phyloP scores from a whole-genome alignment of 768 basidiomycete genomes.

The Pilatotrama ljubarskyi region DNA sequence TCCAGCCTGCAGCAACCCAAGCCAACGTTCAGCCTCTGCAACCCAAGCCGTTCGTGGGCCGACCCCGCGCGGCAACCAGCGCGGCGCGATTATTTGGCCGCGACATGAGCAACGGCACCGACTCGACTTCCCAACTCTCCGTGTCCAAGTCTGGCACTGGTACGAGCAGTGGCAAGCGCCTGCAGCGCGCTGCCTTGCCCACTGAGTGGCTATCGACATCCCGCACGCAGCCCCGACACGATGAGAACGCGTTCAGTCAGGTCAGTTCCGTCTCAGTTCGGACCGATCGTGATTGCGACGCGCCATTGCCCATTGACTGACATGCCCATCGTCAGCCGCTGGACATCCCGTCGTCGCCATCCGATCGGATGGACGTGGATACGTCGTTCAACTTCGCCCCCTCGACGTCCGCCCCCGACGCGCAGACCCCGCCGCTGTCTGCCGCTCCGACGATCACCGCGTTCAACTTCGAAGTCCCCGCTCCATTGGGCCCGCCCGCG shows the following conservation, averaged over 20 bases:
- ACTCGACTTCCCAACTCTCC: conserved; percentile 19
- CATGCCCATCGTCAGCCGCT: conserved; percentile 32
- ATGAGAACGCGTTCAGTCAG: conserved; percentile 32
- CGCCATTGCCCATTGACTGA: conserved; percentile 16
- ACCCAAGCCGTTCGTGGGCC: conserved; percentile 34
- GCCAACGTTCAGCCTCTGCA: conserved; percentile 24
- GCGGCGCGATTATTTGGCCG: conserved; percentile 69
- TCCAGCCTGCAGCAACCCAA: conserved; percentile 4
- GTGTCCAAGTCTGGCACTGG: conserved; percentile 39
- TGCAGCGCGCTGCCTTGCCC: conserved; percentile 65
- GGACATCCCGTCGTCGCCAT: conserved; percentile 46
- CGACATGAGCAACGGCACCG: conserved; percentile 63
- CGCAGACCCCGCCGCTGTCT: conserved; percentile 29
- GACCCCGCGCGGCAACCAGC: conserved; percentile 68
- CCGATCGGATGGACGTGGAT: conserved; percentile 82
- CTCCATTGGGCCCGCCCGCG: conserved; percentile 14
- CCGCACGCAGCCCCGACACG: conserved; percentile 25
- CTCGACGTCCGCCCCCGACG: conserved; percentile 34
- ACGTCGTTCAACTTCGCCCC: conserved; percentile 43
- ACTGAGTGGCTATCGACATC: conserved; percentile 52
- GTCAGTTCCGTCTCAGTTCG: conserved; percentile 26
- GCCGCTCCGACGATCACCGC: conserved; percentile 26
- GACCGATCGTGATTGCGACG: conserved; percentile 5
- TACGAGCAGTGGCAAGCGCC: conserved; percentile 50
- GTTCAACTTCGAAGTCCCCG: conserved; percentile 23